Evolutionary conservation across 495 filamentous ascomycete genomes (phyloP).

Genomic region (Aspergillus leporis): DNA sequence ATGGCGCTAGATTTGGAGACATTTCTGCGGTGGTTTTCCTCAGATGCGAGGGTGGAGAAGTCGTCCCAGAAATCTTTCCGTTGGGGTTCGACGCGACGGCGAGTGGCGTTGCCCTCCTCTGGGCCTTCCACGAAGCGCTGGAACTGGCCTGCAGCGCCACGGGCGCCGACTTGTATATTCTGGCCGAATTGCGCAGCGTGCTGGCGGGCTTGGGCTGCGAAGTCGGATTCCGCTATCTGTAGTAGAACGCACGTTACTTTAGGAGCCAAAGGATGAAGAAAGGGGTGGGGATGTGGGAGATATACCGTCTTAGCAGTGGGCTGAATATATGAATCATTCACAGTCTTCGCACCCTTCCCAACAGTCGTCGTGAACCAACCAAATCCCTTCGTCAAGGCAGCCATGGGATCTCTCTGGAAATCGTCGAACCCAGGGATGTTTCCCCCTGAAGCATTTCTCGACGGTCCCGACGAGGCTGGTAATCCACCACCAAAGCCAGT

Average conservation of each 20-base stretch:
- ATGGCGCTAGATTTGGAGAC: conserved; percentile 51
- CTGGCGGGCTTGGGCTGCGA: conserved; percentile 75
- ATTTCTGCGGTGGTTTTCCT: conserved; percentile 40
- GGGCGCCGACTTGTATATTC: conserved; percentile 62
- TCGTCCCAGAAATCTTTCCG: conserved; percentile 92
- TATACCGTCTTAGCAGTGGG: conserved; percentile 83
- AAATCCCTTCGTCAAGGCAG: conserved; percentile 84
- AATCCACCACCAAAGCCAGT: conserved; percentile 82
- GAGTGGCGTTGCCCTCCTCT: conserved; percentile 27
- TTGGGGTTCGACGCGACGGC: conserved; percentile 52
- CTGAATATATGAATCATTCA: conserved; percentile 87
- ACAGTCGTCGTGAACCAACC: conserved; percentile 90
- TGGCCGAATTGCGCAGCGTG: conserved; percentile 68
- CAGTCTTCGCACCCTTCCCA: conserved; percentile 80
- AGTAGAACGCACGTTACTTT: not conserved
- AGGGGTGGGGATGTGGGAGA: conserved; percentile 5
- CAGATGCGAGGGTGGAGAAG: conserved; percentile 57
- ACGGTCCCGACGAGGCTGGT: conserved; percentile 27
- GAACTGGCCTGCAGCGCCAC: conserved; percentile 73
- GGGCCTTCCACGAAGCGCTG: conserved; percentile 78
- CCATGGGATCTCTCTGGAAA: conserved; percentile 87
- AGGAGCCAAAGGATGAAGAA: not conserved
- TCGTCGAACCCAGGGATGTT: conserved; percentile 70
- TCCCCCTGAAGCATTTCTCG: conserved; percentile 28
- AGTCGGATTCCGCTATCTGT: conserved; percentile 81